phyloP scores from a whole-genome alignment of 2,329 filamentous ascomycete genomes.

The Penicillium capsulatum region DNA sequence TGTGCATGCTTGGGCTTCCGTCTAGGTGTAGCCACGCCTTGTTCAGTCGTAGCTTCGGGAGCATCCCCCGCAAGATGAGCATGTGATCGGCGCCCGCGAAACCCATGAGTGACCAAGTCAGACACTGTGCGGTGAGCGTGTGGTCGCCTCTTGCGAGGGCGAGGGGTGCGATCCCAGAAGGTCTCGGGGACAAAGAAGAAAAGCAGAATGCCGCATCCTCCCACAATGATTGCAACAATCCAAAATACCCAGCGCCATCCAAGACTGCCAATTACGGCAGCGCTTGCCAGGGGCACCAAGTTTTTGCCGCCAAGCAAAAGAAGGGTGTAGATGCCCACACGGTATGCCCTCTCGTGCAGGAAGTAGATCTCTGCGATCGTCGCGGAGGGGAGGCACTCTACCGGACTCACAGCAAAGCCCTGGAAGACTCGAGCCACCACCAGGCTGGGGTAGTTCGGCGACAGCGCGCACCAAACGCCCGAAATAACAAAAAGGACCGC shows the following conservation, averaged over 20 bases:
- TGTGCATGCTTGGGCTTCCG: conserved; percentile 43
- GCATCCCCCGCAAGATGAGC: conserved; percentile 15
- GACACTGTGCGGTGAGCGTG: conserved; percentile 35
- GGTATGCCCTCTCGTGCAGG: conserved; percentile 86
- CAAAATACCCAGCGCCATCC: conserved; percentile 92
- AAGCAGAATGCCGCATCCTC: conserved; percentile 63
- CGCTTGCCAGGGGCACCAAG: conserved; percentile 78
- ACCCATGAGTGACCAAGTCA: conserved; percentile 32
- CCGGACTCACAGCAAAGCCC: conserved; percentile 80
- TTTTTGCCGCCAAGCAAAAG: conserved; percentile 89
- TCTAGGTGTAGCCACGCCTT: conserved; percentile 7
- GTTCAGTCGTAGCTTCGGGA: conserved; percentile 7
- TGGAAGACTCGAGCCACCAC: conserved; percentile 80
- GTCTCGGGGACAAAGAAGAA: conserved; percentile 94
- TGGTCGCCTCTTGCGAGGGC: conserved; percentile 43
- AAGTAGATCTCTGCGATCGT: conserved; percentile 97
- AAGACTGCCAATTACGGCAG: conserved; percentile 70
- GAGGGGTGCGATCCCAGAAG: conserved; percentile 85
- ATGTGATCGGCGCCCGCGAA: conserved; percentile 34
- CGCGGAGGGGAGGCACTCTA: conserved; percentile 87
- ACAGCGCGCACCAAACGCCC: conserved; percentile 80
- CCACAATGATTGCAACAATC: conserved; percentile 78
- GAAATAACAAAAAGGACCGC: conserved; percentile 72
- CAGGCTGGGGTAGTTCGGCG: conserved; percentile 73
- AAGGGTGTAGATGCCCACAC: conserved; percentile 88